Evolutionary conservation across 2,329 filamentous ascomycete genomes (phyloP).

Genomic region (Aspergillus sp.): DNA sequence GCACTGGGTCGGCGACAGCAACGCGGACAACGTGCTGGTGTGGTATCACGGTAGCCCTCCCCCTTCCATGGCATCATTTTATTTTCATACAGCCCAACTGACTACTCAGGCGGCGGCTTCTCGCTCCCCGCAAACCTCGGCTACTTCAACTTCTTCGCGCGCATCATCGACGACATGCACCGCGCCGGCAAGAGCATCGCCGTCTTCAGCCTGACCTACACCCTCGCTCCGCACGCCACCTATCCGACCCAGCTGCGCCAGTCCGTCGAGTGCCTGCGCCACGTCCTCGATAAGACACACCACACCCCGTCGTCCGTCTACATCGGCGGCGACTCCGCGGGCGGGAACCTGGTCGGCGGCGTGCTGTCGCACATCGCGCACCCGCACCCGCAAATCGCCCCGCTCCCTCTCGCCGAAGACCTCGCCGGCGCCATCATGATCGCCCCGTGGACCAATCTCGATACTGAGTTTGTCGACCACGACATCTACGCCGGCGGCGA

Average conservation of each 20-base stretch:
- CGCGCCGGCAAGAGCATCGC: conserved; percentile 37
- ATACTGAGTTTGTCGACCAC: conserved; percentile 35
- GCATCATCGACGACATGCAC: conserved; percentile 36
- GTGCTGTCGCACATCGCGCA: conserved; percentile 39
- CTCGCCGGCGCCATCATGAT: conserved; percentile 46
- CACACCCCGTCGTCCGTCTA: conserved; percentile 27
- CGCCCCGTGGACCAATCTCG: conserved; percentile 50
- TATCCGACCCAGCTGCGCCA: conserved; percentile 38
- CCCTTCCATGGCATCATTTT: no score
- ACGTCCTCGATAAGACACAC: conserved; percentile 26
- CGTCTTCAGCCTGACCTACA: conserved; percentile 49
- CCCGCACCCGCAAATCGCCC: conserved; percentile 45
- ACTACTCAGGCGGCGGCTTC: conserved; percentile 53
- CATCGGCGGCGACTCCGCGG: conserved; percentile 38
- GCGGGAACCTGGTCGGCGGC: conserved; percentile 32
- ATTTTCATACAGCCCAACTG: no score
- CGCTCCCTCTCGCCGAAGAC: conserved; percentile 32
- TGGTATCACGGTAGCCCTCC: conserved; percentile 26
- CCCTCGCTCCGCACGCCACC: conserved; percentile 40
- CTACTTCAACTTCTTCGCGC: conserved; percentile 42
- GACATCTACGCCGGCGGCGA: conserved; percentile 43
- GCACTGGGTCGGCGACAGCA: conserved; percentile 30
- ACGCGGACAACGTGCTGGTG: conserved; percentile 30
- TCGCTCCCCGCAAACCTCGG: conserved; percentile 38
- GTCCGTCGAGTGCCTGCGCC: conserved; percentile 31